Evolutionary conservation across 106 monocot genomes (phyloP).

Genomic region (Triglochin maritima): DNA sequence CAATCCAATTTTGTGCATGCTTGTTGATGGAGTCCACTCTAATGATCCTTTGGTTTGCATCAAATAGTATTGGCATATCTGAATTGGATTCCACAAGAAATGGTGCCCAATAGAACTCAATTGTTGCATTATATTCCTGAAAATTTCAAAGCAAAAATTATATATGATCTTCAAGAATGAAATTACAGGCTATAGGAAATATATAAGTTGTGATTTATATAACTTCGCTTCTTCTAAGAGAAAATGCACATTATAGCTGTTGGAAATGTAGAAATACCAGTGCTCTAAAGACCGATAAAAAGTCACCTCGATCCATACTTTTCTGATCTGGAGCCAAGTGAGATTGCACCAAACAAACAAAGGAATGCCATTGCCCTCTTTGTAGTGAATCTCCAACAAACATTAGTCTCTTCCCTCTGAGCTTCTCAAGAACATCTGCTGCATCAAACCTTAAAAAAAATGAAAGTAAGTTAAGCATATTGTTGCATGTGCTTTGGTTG

Average conservation of each 20-base stretch:
- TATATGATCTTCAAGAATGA: not conserved
- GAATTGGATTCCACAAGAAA: slow-evolving; percentile 91
- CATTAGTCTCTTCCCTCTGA: slow-evolving; percentile 16
- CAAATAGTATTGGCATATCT: slow-evolving; percentile 47
- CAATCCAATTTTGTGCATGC: slow-evolving; percentile 70
- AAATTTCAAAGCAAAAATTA: not conserved
- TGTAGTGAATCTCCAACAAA: slow-evolving; percentile 17
- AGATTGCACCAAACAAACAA: slow-evolving; percentile 52
- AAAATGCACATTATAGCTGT: not conserved
- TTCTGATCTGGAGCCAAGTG: slow-evolving; percentile 35
- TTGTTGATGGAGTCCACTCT: slow-evolving; percentile 47
- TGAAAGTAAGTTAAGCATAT: not conserved
- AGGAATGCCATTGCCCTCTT: slow-evolving; percentile 12
- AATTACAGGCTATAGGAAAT: not conserved
- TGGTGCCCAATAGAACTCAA: slow-evolving; percentile 96
- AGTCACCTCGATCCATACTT: slow-evolving; percentile 31
- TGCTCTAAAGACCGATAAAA: slow-evolving; percentile 45
- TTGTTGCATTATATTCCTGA: slow-evolving; percentile 72
- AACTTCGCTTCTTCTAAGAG: not conserved
- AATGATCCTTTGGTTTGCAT: slow-evolving; percentile 47
- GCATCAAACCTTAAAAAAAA: slow-evolving; percentile 10
- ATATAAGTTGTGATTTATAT: not conserved
- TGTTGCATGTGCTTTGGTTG: no score
- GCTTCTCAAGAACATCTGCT: not conserved
- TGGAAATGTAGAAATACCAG: slow-evolving; percentile 12